Evolutionary conservation across 192 early-diverging fungal genomes (phyloP), one percentile per base, ranked within the genome.

Genomic region (Coemansia sp.): DNA sequence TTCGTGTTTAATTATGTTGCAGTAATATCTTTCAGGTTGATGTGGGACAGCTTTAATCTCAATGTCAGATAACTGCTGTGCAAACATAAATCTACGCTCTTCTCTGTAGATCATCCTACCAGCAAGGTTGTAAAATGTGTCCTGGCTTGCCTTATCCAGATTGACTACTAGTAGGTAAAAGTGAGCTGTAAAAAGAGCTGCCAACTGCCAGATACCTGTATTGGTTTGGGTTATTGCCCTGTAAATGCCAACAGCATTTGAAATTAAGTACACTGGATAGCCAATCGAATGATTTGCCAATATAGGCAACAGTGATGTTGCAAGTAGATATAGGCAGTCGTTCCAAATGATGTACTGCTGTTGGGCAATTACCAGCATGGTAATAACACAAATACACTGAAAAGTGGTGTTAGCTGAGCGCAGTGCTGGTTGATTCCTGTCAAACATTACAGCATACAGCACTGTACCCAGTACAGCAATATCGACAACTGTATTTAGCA

Each of bases 91-190:
- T n/a, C n/a, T n/a, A n/a, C n/a, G n/a, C n/a, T n/a, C n/a, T n/a
- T n/a, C n/a, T n/a, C n/a, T 61, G 46, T 1, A 59, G 7, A 53
- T 14, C 17, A 59, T 14, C 38, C 44, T 54, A 12, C 26, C 8
- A 32, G 23, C 20, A 3, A 53, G 12, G 5, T 26, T 14, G 31
- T 15, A 15, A 5, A 66, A 23, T 14, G 44, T 21, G 10, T 35
- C 15, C 14, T 43, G 42, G 45, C 51, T 54, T 6, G 47, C 36
- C 3, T 23, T n/a, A 22, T 59, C 46, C 11, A 66, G 55, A 40
- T 54, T 36, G 5, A 39, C 26, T n/a, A 58, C 8, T 8, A 59
- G 22, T 17, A 66, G 31, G 11, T 14, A 40, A 5, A 48, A 4
- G 44, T 66, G 42, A 25, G 59, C 25, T 2, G 40, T 11, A 0